Conservation (phyloP, 495 filamentous ascomycete species). For the Aspergillus indologenus region DNA sequence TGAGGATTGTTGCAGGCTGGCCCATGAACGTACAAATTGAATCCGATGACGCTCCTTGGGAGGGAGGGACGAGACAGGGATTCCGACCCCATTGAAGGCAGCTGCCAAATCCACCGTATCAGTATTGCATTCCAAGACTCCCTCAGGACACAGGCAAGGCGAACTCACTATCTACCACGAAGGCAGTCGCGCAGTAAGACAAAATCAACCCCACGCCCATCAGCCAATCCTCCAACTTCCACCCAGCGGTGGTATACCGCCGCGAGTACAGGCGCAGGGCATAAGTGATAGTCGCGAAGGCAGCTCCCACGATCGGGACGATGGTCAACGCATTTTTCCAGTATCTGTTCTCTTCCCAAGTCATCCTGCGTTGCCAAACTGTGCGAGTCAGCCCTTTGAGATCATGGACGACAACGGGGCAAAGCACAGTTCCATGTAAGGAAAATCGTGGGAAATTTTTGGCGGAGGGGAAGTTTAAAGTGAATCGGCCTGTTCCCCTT, state of each 20-base stretch:
- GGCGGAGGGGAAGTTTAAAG: no score
- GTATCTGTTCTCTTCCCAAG: slow-evolving; percentile 16
- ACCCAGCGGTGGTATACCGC: slow-evolving; percentile 6
- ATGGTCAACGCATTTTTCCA: slow-evolving; percentile 23
- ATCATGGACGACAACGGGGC: background rate
- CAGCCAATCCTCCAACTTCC: slow-evolving; percentile 16
- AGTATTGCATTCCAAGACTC: background rate
- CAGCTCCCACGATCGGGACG: slow-evolving; percentile 21
- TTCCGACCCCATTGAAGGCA: slow-evolving; percentile 20
- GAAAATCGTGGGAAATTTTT: background rate
- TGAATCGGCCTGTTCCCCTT: background rate
- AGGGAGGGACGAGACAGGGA: slow-evolving; percentile 1
- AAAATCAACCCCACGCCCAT: slow-evolving; percentile 19
- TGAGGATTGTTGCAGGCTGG: no score
- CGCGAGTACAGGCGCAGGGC: slow-evolving; percentile 12
- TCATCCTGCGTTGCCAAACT: slow-evolving; percentile 12
- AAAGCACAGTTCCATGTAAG: slow-evolving; percentile 4
- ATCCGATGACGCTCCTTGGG: slow-evolving; percentile 11
- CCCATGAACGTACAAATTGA: slow-evolving; percentile 13
- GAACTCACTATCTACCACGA: slow-evolving; percentile 16
- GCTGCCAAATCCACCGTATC: background rate
- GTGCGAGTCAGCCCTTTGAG: slow-evolving; percentile 2
- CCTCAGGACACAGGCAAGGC: no score
- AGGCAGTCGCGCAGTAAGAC: slow-evolving; percentile 17
- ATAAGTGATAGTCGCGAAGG: slow-evolving; percentile 14